Percentiles rank a stretch among this genome's conserved stretches.
Evolutionary conservation across 1,284 basidiomycete genomes (phyloP).

Genomic region (Tranzscheliella williamsii): DNA sequence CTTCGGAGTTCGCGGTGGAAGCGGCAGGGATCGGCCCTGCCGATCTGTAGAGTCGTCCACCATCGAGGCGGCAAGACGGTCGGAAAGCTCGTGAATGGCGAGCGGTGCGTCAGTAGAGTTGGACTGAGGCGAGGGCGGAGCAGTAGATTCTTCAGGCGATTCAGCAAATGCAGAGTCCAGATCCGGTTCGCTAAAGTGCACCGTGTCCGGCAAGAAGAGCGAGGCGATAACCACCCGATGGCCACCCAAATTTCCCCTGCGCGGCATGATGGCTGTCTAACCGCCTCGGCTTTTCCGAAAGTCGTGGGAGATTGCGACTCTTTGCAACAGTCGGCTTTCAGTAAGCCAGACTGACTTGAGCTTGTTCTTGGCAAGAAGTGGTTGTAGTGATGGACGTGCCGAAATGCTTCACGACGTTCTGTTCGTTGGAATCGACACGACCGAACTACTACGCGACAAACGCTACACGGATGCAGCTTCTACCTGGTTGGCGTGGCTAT

Average conservation of each 20-base stretch:
- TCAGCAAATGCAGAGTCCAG: constrained; percentile 21
- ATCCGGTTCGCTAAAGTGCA: constrained; percentile 39
- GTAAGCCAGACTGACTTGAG: too few relatives aligned
- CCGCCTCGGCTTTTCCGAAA: too few relatives aligned
- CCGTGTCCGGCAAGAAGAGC: constrained; percentile 53
- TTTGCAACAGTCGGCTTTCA: too few relatives aligned
- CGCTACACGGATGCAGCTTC: too few relatives aligned
- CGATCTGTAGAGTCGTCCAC: constrained; percentile 11
- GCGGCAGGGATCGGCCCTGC: constrained; percentile 14
- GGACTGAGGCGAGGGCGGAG: constrained; percentile 28
- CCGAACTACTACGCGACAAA: too few relatives aligned
- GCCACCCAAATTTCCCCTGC: constrained; percentile 38
- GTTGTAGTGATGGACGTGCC: too few relatives aligned
- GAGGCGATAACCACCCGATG: constrained; percentile 57
- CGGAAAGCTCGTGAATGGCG: constrained; percentile 42
- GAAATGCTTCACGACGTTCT: too few relatives aligned
- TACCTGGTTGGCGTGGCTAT: too few relatives aligned
- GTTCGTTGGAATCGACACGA: too few relatives aligned
- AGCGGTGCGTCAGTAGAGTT: constrained; percentile 21
- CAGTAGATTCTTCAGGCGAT: constrained; percentile 34
- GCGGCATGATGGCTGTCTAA: constrained; percentile 19
- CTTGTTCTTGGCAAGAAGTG: too few relatives aligned
- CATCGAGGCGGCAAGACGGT: constrained; percentile 37
- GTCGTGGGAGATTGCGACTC: too few relatives aligned
- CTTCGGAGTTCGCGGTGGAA: constrained; percentile 17